Percentiles rank a stretch among this genome's conserved stretches.
These are phyloP conservation scores for Yamadazyma dendronema DNA, from an alignment of 1,139 yeast genomes.

Conservation along the genomic window DNA sequence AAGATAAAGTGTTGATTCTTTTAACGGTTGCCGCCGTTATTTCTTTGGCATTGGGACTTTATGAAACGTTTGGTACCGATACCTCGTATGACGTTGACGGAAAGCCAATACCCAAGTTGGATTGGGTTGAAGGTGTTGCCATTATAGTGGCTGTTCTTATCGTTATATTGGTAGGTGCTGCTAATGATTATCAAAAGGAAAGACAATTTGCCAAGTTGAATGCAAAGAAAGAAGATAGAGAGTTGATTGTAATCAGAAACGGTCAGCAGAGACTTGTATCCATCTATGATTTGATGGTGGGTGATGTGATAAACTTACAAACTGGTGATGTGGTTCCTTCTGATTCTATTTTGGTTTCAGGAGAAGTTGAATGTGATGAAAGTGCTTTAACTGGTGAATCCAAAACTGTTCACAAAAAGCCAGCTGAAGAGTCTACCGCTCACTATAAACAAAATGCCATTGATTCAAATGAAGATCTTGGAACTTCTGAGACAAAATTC, in stretches of 20 bases:
- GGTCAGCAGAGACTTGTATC: conserved; percentile 70
- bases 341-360: conserved; percentile 74
- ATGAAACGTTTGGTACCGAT: conserved; percentile 87
- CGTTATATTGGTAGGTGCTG: conserved; percentile 91
- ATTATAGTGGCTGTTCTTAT: conserved; percentile 87
- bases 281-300: conserved; percentile 76
- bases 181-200: conserved; percentile 94
- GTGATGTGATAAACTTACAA: conserved; percentile 77
- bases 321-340: conserved; percentile 96
- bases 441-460: conserved; percentile 29
- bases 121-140: conserved; percentile 99
- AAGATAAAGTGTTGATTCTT: conserved; percentile 86
- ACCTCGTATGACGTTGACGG: conserved; percentile 78
- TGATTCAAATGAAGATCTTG: conserved; percentile 44
- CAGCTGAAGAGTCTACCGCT: conserved; percentile 50
- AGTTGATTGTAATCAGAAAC: conserved; percentile 70
- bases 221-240: conserved; percentile 82
- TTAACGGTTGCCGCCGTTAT: conserved; percentile 84
- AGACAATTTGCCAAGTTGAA: conserved; percentile 87
- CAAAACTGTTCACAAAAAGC: conserved; percentile 66
- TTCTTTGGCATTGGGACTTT: conserved; percentile 85
- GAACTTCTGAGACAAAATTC: conserved; percentile 40
- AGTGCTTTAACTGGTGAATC: conserved; percentile 94
- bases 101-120: conserved; percentile 70
- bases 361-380: conserved; percentile 88